phyloP scores from a whole-genome alignment of 148 eudicot genomes.

The Rhododendron simsii region DNA sequence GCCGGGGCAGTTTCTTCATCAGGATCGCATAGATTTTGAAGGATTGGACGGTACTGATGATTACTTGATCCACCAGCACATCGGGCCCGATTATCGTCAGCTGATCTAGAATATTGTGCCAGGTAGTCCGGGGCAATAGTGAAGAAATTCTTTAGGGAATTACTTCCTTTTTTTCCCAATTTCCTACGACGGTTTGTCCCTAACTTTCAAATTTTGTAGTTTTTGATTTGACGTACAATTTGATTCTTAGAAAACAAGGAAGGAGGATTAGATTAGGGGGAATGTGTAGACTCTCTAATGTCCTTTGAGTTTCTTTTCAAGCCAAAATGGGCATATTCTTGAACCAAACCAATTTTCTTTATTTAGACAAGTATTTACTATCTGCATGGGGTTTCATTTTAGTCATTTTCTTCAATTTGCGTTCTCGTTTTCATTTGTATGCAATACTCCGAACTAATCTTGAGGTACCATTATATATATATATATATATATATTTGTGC shows the following conservation, averaged over 20 bases:
- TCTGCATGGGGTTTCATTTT: slow-evolving; percentile 22
- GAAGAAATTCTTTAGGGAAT: background rate
- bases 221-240: background rate
- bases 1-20: slow-evolving; percentile 41
- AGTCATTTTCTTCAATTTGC: background rate
- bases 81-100: slow-evolving; percentile 64
- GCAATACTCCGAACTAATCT: background rate
- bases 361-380: slow-evolving; percentile 12
- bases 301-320: slow-evolving; percentile 16
- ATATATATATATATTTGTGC: background rate
- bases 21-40: slow-evolving; percentile 38
- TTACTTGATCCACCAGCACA: slow-evolving; percentile 84
- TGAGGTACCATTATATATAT: background rate
- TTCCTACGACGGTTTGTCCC: background rate
- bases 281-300: slow-evolving; percentile 14
- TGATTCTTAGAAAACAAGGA: background rate
- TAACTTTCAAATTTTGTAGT: slow-evolving; percentile 30
- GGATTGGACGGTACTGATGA: slow-evolving; percentile 45
- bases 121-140: background rate
- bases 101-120: slow-evolving; percentile 32
- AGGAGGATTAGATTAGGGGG: background rate
- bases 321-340: slow-evolving; percentile 18
- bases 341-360: background rate
- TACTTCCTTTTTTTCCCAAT: background rate
- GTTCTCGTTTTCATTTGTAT: background rate